Percentiles rank a stretch among this genome's conserved stretches.
Evolutionary conservation across 441 rosid genomes (phyloP).

Genomic region (Erodium chrysanthum): DNA sequence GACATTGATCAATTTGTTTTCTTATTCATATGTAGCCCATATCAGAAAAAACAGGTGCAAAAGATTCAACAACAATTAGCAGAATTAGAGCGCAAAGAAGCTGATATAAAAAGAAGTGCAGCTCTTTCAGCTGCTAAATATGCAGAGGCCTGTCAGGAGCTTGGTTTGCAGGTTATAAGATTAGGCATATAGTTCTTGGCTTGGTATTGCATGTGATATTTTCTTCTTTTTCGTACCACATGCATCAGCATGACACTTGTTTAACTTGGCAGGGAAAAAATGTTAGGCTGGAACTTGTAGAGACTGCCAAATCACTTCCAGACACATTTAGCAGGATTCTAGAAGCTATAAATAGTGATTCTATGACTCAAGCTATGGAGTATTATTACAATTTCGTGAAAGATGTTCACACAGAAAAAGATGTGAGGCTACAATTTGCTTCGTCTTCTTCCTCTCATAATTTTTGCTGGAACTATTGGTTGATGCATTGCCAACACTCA

Average conservation of each 20-base stretch:
- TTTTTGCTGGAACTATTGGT: background rate
- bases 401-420: conserved; percentile 78
- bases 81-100: conserved; percentile 89
- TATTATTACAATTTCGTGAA: conserved; percentile 70
- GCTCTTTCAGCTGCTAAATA: conserved; percentile 77
- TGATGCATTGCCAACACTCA: conserved; percentile 2
- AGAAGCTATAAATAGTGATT: conserved; percentile 63
- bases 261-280: conserved; percentile 59
- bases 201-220: conserved; percentile 13
- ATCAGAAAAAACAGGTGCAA: conserved; percentile 90
- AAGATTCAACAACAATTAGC: conserved; percentile 83
- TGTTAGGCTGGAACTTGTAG: conserved; percentile 82
- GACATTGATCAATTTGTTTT: conserved; percentile 9
- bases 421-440: conserved; percentile 39
- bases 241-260: conserved; percentile 13
- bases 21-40: conserved; percentile 44
- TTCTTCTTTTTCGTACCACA: conserved; percentile 9
- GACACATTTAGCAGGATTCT: conserved; percentile 60
- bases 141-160: conserved; percentile 87
- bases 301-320: conserved; percentile 84
- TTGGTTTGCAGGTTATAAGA: conserved; percentile 71
- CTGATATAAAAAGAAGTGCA: conserved; percentile 79
- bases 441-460: conserved; percentile 5
- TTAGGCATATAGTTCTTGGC: conserved; percentile 10
- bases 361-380: conserved; percentile 56